Conservation (phyloP, 2,329 filamentous ascomycete species). For the Didymella sp. region DNA sequence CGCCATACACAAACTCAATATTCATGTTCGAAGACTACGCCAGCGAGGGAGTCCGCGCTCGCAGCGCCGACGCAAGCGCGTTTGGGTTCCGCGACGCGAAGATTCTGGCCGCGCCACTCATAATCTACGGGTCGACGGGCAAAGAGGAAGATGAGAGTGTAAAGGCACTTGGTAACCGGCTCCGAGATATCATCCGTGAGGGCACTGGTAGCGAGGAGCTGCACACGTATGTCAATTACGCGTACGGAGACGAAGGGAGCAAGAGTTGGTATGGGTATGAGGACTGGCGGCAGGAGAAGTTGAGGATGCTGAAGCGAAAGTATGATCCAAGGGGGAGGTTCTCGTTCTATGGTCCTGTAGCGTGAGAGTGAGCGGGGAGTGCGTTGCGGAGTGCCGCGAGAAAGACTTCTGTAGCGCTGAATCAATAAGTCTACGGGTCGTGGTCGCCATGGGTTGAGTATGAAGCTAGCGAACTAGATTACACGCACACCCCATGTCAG, state of each 20-base stretch:
- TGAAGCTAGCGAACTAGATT: too few relatives aligned
- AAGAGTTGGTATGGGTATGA: conserved; percentile 45
- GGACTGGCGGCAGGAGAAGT: conserved; percentile 39
- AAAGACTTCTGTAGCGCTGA: too few relatives aligned
- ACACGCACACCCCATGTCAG: too few relatives aligned
- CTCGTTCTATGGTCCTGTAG: conserved; percentile 39
- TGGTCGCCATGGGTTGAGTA: too few relatives aligned
- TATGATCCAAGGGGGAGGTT: conserved; percentile 46
- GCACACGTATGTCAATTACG: conserved; percentile 39
- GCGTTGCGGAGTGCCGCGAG: not conserved
- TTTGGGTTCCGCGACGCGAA: conserved; percentile 56
- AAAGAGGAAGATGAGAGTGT: conserved; percentile 21
- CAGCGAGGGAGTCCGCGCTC: conserved; percentile 52
- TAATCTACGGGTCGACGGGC: conserved; percentile 27
- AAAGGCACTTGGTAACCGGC: conserved; percentile 23
- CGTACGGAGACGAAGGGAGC: conserved; percentile 40
- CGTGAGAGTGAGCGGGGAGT: not conserved
- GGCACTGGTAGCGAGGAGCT: conserved; percentile 30
- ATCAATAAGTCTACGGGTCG: too few relatives aligned
- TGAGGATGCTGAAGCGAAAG: conserved; percentile 41
- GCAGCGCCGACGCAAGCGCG: conserved; percentile 50
- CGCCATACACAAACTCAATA: conserved; percentile 48
- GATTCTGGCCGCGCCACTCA: conserved; percentile 29
- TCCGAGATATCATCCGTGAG: conserved; percentile 29
- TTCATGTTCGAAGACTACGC: conserved; percentile 67